phyloP scores from a whole-genome alignment of 805 yeast genomes.

The Barnettozyma sucrosica region DNA sequence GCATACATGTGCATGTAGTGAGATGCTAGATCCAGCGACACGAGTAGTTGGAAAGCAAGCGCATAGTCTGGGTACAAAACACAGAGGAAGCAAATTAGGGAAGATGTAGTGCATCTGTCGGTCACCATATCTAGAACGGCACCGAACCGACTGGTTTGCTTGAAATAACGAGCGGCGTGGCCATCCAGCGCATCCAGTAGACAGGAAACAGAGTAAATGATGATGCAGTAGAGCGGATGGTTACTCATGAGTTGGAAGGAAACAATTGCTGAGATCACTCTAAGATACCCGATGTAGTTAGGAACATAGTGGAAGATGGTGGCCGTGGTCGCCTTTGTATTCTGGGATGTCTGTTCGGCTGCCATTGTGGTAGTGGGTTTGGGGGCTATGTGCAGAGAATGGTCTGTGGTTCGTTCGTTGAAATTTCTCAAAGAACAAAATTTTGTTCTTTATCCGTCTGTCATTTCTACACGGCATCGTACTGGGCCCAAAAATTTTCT shows the following conservation, averaged over 20 bases:
- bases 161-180: slow-evolving; percentile 80
- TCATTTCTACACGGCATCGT: background rate
- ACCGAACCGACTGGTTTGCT: slow-evolving; percentile 89
- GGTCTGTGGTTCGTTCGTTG: background rate
- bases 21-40: slow-evolving; percentile 82
- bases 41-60: slow-evolving; percentile 65
- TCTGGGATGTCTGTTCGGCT: slow-evolving; percentile 1
- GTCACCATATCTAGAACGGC: slow-evolving; percentile 99
- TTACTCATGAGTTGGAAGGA: slow-evolving; percentile 78
- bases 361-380: slow-evolving; percentile 6
- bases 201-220: slow-evolving; percentile 81
- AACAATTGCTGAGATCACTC: slow-evolving; percentile 75
- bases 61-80: slow-evolving; percentile 67
- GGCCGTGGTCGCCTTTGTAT: slow-evolving; percentile 31
- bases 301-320: slow-evolving; percentile 80
- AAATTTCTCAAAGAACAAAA: background rate
- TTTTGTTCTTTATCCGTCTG: background rate
- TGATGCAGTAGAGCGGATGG: slow-evolving; percentile 75
- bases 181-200: slow-evolving; percentile 96
- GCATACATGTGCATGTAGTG: slow-evolving; percentile 99
- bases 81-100: slow-evolving; percentile 82
- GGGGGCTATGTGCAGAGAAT: background rate
- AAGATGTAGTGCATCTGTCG: slow-evolving; percentile 93
- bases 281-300: slow-evolving; percentile 81
- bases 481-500: slow-evolving; percentile 1